These are phyloP conservation scores for Durotheca rogersii DNA, from an alignment of 495 filamentous ascomycete species.

Conservation along the genomic window DNA sequence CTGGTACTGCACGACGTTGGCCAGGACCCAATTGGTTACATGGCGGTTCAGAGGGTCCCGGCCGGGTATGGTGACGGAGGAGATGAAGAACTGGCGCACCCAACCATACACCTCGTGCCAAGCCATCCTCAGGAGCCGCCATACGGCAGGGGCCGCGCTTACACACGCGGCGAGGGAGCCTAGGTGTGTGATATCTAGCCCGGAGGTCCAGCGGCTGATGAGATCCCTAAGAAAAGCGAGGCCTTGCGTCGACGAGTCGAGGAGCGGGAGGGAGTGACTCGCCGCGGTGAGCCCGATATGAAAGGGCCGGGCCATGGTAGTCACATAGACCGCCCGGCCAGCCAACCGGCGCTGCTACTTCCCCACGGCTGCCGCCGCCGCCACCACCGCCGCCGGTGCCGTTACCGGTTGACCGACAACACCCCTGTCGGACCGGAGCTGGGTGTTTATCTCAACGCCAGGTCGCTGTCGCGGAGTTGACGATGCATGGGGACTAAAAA, in stretches of 20 bases:
- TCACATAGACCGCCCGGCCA: background rate
- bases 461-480: no score
- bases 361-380: no score
- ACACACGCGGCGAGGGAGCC: slow-evolving; percentile 36
- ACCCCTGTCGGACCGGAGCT: no score
- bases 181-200: slow-evolving; percentile 34
- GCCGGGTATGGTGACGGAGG: slow-evolving; percentile 43
- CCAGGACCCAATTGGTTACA: slow-evolving; percentile 46
- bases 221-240: slow-evolving; percentile 28
- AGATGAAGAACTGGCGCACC: slow-evolving; percentile 44
- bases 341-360: slow-evolving; percentile 4
- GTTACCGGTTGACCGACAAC: no score
- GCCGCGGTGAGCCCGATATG: slow-evolving; percentile 27
- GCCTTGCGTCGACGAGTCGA: slow-evolving; percentile 30
- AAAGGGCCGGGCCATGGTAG: slow-evolving; percentile 28
- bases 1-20: slow-evolving; percentile 39
- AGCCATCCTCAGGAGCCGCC: slow-evolving; percentile 30
- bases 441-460: no score
- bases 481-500: no score
- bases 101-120: slow-evolving; percentile 41
- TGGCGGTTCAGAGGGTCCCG: slow-evolving; percentile 46
- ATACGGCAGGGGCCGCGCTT: slow-evolving; percentile 32
- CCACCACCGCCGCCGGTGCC: no score
- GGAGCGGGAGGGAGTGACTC: slow-evolving; percentile 25
- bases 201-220: slow-evolving; percentile 34